Evolutionary conservation across 495 filamentous ascomycete genomes (phyloP).

Genomic region (Ascodesmis nigricans): DNA sequence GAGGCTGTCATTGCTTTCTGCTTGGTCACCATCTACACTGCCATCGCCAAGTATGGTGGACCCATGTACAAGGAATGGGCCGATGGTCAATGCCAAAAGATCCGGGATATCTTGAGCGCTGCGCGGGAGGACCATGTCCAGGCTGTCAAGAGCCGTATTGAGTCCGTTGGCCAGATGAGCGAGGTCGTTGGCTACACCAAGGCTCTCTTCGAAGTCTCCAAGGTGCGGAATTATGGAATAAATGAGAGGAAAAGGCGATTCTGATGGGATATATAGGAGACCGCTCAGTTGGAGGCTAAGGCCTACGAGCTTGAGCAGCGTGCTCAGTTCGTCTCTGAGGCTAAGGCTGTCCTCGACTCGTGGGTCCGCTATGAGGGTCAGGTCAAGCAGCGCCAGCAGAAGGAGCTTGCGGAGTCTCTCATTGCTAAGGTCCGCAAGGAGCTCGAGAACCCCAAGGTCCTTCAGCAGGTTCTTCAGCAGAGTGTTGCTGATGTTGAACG

Average conservation of each 20-base stretch:
- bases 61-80: constrained; percentile 87
- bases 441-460: constrained; percentile 83
- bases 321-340: constrained; percentile 71
- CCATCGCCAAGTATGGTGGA: constrained; percentile 72
- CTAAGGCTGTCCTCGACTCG: constrained; percentile 84
- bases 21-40: constrained; percentile 71
- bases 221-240: constrained; percentile 34
- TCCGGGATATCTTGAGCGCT: constrained; percentile 77
- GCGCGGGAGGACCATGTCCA: constrained; percentile 83
- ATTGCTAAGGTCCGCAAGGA: constrained; percentile 96
- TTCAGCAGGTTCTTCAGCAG: constrained; percentile 90
- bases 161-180: constrained; percentile 76
- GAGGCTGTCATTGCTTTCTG: constrained; percentile 81
- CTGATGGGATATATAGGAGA: constrained; percentile 42
- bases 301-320: constrained; percentile 92
- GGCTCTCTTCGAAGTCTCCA: constrained; percentile 90
- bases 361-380: constrained; percentile 97
- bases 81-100: constrained; percentile 60
- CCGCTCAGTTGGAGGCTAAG: constrained; percentile 81
- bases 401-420: constrained; percentile 73
- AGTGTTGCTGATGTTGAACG: constrained; percentile 89
- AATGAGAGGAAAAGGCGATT: not conserved
- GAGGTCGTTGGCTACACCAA: constrained; percentile 92
- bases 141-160: constrained; percentile 82
- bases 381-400: constrained; percentile 95